Conservation (phyloP, 495 filamentous ascomycete genomes). For the Recurvomyces mirabilis region DNA sequence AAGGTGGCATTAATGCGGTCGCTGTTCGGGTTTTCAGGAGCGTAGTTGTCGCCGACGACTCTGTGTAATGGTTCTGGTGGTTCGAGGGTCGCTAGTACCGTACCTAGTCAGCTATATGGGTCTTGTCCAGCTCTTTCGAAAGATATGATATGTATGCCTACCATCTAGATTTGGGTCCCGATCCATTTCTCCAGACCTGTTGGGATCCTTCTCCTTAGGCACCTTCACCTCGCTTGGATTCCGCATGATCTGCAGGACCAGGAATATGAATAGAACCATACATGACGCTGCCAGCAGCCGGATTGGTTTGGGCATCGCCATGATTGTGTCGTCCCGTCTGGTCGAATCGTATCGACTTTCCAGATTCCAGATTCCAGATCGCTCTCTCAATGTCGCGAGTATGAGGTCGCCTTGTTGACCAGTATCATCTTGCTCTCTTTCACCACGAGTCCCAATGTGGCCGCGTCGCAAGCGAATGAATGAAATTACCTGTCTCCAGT, state of each 20-base stretch:
- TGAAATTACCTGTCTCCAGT: too few relatives aligned
- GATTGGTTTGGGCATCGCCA: conserved; percentile 75
- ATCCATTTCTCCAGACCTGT: conserved; percentile 41
- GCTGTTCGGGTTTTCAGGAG: conserved; percentile 58
- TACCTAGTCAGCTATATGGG: conserved; percentile 9
- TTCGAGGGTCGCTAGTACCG: conserved; percentile 69
- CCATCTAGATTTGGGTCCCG: conserved; percentile 76
- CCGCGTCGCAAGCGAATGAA: too few relatives aligned
- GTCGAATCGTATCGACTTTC: not conserved
- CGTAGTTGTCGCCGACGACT: conserved; percentile 56
- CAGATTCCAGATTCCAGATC: too few relatives aligned
- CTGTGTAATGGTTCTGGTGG: conserved; percentile 62
- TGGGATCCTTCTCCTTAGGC: conserved; percentile 30
- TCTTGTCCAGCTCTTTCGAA: too few relatives aligned
- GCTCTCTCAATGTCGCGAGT: not conserved
- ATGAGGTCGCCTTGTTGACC: too few relatives aligned
- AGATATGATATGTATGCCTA: too few relatives aligned
- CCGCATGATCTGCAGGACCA: conserved; percentile 59
- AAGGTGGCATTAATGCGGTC: conserved; percentile 86
- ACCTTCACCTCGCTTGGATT: conserved; percentile 28
- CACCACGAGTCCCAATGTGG: too few relatives aligned
- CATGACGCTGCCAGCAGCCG: conserved; percentile 63
- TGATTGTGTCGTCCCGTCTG: conserved; percentile 24
- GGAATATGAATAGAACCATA: conserved; percentile 58
- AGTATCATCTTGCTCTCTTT: too few relatives aligned